Percentiles rank a stretch among this genome's conserved stretches.
phyloP scores from a whole-genome alignment of 1,139 yeast species.

The Magnusiomyces suaveolens region DNA sequence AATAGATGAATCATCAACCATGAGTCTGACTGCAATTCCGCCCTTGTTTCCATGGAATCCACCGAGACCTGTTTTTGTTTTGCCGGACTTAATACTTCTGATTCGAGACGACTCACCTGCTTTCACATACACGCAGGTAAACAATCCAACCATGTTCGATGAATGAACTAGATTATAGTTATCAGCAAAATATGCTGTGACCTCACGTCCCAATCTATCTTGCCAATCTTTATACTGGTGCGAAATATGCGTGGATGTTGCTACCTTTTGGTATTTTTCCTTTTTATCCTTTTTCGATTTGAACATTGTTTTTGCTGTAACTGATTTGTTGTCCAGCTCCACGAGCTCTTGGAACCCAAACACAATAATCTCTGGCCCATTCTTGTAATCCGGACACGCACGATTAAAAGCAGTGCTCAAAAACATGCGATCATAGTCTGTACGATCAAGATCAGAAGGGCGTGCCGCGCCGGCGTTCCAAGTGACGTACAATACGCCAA shows the following conservation, averaged over 20 bases:
- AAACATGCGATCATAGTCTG: constrained; percentile 18
- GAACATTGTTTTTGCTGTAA: constrained; percentile 54
- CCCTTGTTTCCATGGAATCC: constrained; percentile 96
- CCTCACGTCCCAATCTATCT: constrained; percentile 26
- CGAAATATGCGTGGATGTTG: constrained; percentile 29
- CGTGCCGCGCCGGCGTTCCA: constrained; percentile 39
- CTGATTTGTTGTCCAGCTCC: constrained; percentile 82
- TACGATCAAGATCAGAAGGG: constrained; percentile 29
- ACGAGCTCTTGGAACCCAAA: constrained; percentile 90
- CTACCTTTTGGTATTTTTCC: constrained; percentile 22
- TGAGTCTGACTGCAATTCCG: constrained; percentile 76
- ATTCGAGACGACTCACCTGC: constrained; percentile 42
- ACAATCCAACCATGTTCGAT: constrained; percentile 81
- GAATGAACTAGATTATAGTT: constrained; percentile 65
- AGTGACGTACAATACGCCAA: constrained; percentile 30
- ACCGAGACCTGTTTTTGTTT: constrained; percentile 88
- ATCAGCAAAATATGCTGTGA: constrained; percentile 16
- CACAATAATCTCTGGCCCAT: constrained; percentile 62
- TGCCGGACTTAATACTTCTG: constrained; percentile 61
- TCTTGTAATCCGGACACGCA: constrained; percentile 15
- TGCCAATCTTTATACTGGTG: constrained; percentile 37
- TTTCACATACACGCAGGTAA: constrained; percentile 57
- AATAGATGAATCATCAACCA: constrained; percentile 61
- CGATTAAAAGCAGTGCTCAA: constrained; percentile 17
- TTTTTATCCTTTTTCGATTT: constrained; percentile 31